These are phyloP conservation scores for Auxenochlorella pyrenoidosa DNA, from an alignment of 139 green algal genomes.

Conservation along the genomic window DNA sequence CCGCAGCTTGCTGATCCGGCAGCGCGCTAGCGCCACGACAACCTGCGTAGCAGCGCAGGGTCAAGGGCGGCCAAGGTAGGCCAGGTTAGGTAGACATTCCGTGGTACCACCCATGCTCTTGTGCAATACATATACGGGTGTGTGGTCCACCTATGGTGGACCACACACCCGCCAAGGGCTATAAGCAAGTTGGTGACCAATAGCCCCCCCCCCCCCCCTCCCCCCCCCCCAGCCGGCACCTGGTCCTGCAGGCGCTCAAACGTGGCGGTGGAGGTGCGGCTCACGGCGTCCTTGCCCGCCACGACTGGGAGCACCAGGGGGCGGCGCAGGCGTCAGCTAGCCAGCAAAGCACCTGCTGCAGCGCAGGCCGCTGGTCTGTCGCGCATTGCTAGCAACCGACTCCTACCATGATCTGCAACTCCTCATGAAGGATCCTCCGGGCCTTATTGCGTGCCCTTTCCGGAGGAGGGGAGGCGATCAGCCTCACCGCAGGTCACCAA, in stretches of 20 bases:
- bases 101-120: not conserved
- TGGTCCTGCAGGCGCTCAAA: conserved; percentile 36
- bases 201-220: not conserved
- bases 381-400: not conserved
- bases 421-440: too few relatives aligned
- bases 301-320: not conserved
- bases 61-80: not conserved
- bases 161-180: too few relatives aligned
- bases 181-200: too few relatives aligned
- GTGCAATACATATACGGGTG: not conserved
- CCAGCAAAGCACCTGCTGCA: not conserved
- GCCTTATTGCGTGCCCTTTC: too few relatives aligned
- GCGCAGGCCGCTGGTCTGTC: not conserved
- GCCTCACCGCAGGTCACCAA: conserved; percentile 24
- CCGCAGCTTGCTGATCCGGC: conserved; percentile 13
- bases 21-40: conserved; percentile 33
- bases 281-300: conserved; percentile 27
- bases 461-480: not conserved
- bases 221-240: not conserved
- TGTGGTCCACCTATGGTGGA: too few relatives aligned
- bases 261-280: conserved; percentile 2
- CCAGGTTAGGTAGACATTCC: too few relatives aligned
- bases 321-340: not conserved
- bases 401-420: too few relatives aligned
- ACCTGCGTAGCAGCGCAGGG: not conserved